phyloP scores from a whole-genome alignment of 441 rosid genomes.

The Adansonia gregorii region DNA sequence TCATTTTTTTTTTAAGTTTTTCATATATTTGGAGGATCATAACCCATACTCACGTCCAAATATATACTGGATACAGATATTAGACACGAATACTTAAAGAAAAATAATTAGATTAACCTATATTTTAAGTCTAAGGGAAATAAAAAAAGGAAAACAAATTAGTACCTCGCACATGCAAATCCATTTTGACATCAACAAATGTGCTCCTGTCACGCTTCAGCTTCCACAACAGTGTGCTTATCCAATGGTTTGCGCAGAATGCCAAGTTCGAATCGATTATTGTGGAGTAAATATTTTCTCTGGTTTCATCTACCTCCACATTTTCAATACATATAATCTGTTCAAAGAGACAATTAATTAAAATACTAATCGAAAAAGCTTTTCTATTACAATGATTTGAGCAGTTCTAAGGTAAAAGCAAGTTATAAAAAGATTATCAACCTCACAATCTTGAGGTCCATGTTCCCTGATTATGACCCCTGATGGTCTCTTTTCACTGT shows the following conservation, averaged over 20 bases:
- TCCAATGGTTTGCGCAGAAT: conserved; percentile 21
- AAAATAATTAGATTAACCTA: too few species aligned
- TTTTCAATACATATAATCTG: conserved; percentile 26
- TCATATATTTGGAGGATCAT: too few species aligned
- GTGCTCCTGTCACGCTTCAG: neutral
- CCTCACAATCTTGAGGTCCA: conserved; percentile 18
- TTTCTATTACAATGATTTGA: neutral
- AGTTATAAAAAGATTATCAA: neutral
- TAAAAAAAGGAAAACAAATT: neutral
- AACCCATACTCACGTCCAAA: too few species aligned
- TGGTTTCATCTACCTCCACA: conserved; percentile 18
- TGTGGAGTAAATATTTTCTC: neutral
- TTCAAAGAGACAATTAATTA: neutral
- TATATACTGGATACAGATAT: too few species aligned
- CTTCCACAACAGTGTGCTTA: conserved; percentile 14
- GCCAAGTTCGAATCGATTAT: neutral
- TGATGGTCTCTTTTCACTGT: conserved; percentile 21
- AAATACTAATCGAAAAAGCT: neutral
- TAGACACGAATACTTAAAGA: too few species aligned
- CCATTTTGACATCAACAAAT: neutral
- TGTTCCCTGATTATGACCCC: conserved; percentile 24
- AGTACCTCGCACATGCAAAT: neutral
- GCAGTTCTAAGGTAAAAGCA: neutral
- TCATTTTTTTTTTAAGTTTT: too few species aligned
- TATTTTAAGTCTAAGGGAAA: neutral